These are phyloP conservation scores for Polygonum maritimum DNA, from an alignment of 148 eudicot species.

Conservation along the genomic window DNA sequence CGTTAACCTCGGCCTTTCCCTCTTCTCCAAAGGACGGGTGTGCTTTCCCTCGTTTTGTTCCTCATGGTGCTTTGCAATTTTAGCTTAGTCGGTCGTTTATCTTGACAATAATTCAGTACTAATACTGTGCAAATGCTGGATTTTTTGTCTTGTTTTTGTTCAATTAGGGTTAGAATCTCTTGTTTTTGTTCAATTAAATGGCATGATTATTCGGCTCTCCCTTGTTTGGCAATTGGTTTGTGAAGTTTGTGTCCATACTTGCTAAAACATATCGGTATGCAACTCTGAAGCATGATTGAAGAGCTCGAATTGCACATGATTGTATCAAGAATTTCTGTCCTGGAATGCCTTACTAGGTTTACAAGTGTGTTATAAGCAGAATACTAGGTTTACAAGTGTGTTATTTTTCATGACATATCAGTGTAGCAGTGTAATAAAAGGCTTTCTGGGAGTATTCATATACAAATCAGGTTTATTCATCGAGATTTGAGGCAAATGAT, in stretches of 20 bases:
- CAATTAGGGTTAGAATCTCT: background rate
- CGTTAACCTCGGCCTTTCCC: slow-evolving; percentile 75
- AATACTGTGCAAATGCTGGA: background rate
- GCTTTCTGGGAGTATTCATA: background rate
- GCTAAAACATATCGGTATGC: background rate
- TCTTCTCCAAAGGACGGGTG: slow-evolving; percentile 92
- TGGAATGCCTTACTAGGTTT: background rate
- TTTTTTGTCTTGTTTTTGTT: background rate
- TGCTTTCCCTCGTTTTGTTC: background rate
- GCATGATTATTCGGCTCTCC: background rate
- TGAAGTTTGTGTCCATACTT: background rate
- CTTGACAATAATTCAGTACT: background rate
- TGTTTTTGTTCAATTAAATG: background rate
- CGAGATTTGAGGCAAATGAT: background rate
- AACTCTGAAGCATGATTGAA: background rate
- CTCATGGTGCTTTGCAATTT: background rate
- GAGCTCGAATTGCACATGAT: background rate
- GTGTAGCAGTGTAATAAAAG: no score
- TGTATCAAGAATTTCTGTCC: background rate
- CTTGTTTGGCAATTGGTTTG: background rate
- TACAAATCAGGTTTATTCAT: background rate
- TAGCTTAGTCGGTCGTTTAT: background rate
- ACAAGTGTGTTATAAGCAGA: background rate
- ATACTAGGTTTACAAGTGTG: background rate
- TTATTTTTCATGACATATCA: no score